Percentiles rank a stretch among this genome's conserved stretches.
phyloP scores from a whole-genome alignment of 1,139 yeast species.

The Scheffersomyces titani region DNA sequence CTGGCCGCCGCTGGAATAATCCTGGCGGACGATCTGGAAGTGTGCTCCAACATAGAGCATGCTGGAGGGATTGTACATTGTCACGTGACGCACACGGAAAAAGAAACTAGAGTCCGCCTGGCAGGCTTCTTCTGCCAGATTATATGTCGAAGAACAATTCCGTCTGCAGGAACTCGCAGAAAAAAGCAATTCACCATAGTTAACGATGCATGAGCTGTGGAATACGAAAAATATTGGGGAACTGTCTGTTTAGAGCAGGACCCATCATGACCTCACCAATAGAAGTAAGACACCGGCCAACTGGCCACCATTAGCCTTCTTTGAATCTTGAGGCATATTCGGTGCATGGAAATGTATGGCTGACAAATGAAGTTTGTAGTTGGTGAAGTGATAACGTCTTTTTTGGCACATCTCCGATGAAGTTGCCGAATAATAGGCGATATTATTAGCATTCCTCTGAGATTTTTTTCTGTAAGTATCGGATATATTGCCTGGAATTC shows the following conservation, averaged over 20 bases:
- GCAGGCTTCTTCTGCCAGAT: background rate
- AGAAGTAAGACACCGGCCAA: background rate
- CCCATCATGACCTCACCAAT: background rate
- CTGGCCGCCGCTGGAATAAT: background rate
- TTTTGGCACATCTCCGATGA: background rate
- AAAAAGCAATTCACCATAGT: background rate
- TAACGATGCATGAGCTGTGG: background rate
- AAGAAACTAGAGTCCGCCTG: slow-evolving; percentile 1
- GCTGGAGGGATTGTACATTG: background rate
- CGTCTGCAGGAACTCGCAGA: background rate
- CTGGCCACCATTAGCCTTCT: background rate
- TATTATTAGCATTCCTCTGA: background rate
- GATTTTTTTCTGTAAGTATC: background rate
- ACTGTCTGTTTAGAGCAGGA: slow-evolving; percentile 1
- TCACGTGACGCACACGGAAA: background rate
- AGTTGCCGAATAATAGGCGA: background rate
- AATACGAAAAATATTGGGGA: background rate
- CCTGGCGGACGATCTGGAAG: background rate
- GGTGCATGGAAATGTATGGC: background rate
- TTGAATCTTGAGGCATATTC: background rate
- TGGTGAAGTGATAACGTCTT: background rate
- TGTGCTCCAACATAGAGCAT: background rate
- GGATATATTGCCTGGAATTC: background rate
- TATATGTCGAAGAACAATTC: background rate
- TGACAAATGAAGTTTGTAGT: background rate